Evolutionary conservation across 2,329 filamentous ascomycete genomes (phyloP), one percentile per base, ranked within the genome.

Genomic region (Raffaelea ambrosiae): DNA sequence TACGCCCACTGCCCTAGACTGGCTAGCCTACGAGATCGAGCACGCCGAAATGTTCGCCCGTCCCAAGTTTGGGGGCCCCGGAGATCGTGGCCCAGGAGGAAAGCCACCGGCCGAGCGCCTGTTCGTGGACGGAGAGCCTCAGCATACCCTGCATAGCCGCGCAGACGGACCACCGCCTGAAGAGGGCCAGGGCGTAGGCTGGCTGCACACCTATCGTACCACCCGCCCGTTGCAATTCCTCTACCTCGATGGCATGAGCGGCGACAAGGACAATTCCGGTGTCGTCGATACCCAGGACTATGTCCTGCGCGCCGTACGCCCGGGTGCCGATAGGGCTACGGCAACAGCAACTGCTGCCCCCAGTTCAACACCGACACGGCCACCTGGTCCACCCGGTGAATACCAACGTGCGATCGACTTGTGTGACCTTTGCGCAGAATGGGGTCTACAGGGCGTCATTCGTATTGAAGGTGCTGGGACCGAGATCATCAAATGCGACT

Each of bases 21-120:
- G 85, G 84, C 68, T 89, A 1, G 84, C 85, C 0, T 89, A 88
- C 57, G 85, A 89, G 59, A 75, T 84, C 8, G 84, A 89, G 55
- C 85, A 89, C 62, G 81, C 84, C 1, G 70, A 84, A 53, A 61
- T 70, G 3, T 88, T 89, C 63, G 80, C 83, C 1, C 60, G 61
- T 16, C 23, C 14, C 8, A 16, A 20, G 7, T 3, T 19, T 7
- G 4, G 13, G 4, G 18, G 26, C 13, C 18, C 14, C 14, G 31
- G n/a, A 13, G 18, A 2, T 10, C 23, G 45, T 1, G 20, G 20
- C 9, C 20, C 14, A 13, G 23, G 4, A 4, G 16, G 18, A 7
- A 20, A 22, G 18, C 26, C 35, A 5, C 19, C 16, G 31, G 43
- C n/a, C n/a, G n/a, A n/a, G n/a, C n/a, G n/a, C n/a, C 5, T 13